phyloP scores from a whole-genome alignment of 1,284 basidiomycete species.

The Takashimella koratensis region DNA sequence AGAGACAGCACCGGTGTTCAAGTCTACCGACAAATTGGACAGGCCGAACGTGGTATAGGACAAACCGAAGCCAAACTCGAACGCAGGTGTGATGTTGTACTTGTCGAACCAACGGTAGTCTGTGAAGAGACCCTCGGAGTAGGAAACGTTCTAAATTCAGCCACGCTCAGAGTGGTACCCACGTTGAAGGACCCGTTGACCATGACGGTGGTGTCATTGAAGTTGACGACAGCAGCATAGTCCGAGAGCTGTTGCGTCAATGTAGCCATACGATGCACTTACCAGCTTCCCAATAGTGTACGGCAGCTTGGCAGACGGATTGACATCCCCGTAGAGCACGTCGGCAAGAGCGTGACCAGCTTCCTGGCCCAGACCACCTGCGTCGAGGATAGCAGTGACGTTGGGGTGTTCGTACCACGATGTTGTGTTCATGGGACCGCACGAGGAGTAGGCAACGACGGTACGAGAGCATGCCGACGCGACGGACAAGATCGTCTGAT shows the following conservation, averaged over 20 bases:
- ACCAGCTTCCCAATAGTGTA: conserved; percentile 41
- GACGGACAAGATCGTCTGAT: conserved; percentile 15
- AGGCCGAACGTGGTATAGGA: conserved; percentile 48
- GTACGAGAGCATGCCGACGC: conserved; percentile 16
- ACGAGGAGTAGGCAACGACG: conserved; percentile 12
- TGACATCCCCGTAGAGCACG: conserved; percentile 68
- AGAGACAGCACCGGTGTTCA: too few relatives aligned
- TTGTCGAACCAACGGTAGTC: conserved; percentile 49
- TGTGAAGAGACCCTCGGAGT: conserved; percentile 43
- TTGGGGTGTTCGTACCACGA: conserved; percentile 49
- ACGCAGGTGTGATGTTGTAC: conserved; percentile 46
- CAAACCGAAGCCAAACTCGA: conserved; percentile 48
- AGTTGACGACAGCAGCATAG: conserved; percentile 28
- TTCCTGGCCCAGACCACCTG: conserved; percentile 70
- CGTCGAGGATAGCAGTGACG: conserved; percentile 63
- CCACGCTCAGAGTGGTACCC: neutral
- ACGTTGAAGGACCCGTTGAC: neutral
- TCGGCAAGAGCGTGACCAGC: conserved; percentile 69
- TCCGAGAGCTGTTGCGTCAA: conserved; percentile 31
- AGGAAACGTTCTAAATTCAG: conserved; percentile 11
- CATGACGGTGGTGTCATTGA: conserved; percentile 8
- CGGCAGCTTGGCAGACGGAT: conserved; percentile 61
- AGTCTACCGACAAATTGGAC: too few relatives aligned
- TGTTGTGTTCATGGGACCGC: conserved; percentile 21
- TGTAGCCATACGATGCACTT: neutral